Evolutionary conservation across 73 alveolate species (phyloP).

Genomic region (Paramecium biaurelia): DNA sequence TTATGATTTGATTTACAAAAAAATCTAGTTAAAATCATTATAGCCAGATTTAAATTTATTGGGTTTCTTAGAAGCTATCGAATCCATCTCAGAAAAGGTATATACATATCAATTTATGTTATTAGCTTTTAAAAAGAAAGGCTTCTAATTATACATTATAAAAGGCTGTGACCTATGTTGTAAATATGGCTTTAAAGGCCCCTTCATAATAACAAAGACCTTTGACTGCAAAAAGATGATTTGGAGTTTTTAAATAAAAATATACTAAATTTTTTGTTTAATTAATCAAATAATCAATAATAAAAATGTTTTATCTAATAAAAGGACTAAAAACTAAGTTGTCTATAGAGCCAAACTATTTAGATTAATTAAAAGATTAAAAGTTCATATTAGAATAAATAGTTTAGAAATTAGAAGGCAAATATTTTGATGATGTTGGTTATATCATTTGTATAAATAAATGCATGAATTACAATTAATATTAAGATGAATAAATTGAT

Average conservation of each 20-base stretch:
- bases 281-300: not conserved
- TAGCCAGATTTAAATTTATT: slow-evolving; percentile 18
- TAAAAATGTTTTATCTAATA: not conserved
- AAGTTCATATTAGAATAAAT: slow-evolving; percentile 33
- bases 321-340: slow-evolving; percentile 12
- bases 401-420: slow-evolving; percentile 44
- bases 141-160: slow-evolving; percentile 30
- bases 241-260: not conserved
- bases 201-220: not conserved
- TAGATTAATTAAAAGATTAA: slow-evolving; percentile 22
- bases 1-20: slow-evolving; percentile 62
- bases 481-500: not conserved
- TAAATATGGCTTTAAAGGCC: not conserved
- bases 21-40: slow-evolving; percentile 14
- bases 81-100: slow-evolving; percentile 54
- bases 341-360: slow-evolving; percentile 17
- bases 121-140: slow-evolving; percentile 2
- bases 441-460: slow-evolving; percentile 10
- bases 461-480: not conserved
- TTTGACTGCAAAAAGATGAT: slow-evolving; percentile 36
- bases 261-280: not conserved
- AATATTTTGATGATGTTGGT: slow-evolving; percentile 24
- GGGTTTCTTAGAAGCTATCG: slow-evolving; percentile 61
- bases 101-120: not conserved
- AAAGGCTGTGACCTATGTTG: slow-evolving; percentile 29